These are phyloP conservation scores for Colletotrichum graminicola DNA, from an alignment of 2,329 filamentous ascomycete species.

Conservation along the genomic window DNA sequence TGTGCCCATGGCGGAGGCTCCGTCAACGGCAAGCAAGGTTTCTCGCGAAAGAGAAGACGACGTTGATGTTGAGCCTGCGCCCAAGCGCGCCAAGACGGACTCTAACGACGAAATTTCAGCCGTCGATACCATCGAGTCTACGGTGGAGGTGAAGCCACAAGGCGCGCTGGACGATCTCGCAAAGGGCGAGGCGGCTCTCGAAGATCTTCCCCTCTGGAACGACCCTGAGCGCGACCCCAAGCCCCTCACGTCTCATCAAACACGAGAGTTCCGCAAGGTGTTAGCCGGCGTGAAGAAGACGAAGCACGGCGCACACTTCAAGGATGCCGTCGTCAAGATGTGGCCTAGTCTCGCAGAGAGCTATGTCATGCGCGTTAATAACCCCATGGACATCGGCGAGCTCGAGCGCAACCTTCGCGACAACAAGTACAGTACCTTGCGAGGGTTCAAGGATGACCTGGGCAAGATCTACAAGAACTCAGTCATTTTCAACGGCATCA, in stretches of 20 bases:
- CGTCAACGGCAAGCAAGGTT: slow-evolving; percentile 66
- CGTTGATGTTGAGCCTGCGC: slow-evolving; percentile 71
- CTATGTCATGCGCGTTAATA: slow-evolving; percentile 75
- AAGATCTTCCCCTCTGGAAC: slow-evolving; percentile 54
- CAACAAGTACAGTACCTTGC: slow-evolving; percentile 73
- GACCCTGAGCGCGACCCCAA: slow-evolving; percentile 59
- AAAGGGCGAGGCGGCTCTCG: slow-evolving; percentile 44
- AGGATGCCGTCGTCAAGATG: slow-evolving; percentile 80
- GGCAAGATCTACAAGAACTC: slow-evolving; percentile 84
- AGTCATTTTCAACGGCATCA: slow-evolving; percentile 82
- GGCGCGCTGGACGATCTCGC: slow-evolving; percentile 46
- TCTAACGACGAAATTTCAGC: slow-evolving; percentile 57
- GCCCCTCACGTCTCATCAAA: slow-evolving; percentile 69
- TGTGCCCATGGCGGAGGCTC: slow-evolving; percentile 67
- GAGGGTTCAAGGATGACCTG: slow-evolving; percentile 80
- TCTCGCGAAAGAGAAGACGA: slow-evolving; percentile 85
- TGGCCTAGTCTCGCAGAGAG: slow-evolving; percentile 83
- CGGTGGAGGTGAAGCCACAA: slow-evolving; percentile 49
- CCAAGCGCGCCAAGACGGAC: slow-evolving; percentile 86
- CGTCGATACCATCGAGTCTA: slow-evolving; percentile 41
- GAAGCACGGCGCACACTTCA: slow-evolving; percentile 81
- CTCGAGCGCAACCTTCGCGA: slow-evolving; percentile 86
- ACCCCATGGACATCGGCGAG: slow-evolving; percentile 86
- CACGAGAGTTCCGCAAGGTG: slow-evolving; percentile 72
- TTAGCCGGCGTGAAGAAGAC: slow-evolving; percentile 87